Evolutionary conservation across 768 basidiomycete genomes (phyloP), one percentile per base, ranked within the genome.

Genomic region (Macrolepiota albuminosa): DNA sequence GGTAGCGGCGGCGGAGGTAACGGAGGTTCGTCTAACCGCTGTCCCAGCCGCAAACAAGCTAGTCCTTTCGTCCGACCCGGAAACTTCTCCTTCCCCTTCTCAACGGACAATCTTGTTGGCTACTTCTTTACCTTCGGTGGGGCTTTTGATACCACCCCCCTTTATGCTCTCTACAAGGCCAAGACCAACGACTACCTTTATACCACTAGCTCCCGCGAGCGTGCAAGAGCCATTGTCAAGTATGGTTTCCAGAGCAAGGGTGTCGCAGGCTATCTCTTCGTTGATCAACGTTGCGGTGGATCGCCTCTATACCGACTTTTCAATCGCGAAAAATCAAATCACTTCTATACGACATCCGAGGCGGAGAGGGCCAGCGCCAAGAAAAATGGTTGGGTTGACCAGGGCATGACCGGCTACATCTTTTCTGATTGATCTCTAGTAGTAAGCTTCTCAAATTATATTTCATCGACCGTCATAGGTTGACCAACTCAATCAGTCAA

Each of bases 171-270:
- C 8, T 61, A 54, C 54, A 58, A 61, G 31, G 2, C 36, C 14
- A 43, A 39, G 33, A 64, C 57, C 45, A 46, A 64, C 47, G 63
- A 64, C 40, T 64, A 46, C 34, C 58, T 64, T 24, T 61, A 53
- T 24, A 61, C 60, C n/a, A 64, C 63, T 5, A 56, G 49, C 16
- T 11, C 5, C 33, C 6, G 14, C 24, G 63, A 64, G 51, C 63
- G 63, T 1, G 53, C 52, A 29, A 42, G 45, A 8, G 60, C 60
- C 13, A 49, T 64, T 13, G 18, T 3, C 4, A 58, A 39, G 21
- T 31, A n/a, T 4, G 57, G 57, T 1, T 64, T 61, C 21, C 54
- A 64, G 57, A 29, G 48, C 33, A 34, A 14, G 34, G 63, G 63
- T 13, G 21, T 50, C 7, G 46, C 40, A 14, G 63, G 63, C 11